phyloP scores from a whole-genome alignment of 495 filamentous ascomycete genomes.

The Bathelium albidoporum region DNA sequence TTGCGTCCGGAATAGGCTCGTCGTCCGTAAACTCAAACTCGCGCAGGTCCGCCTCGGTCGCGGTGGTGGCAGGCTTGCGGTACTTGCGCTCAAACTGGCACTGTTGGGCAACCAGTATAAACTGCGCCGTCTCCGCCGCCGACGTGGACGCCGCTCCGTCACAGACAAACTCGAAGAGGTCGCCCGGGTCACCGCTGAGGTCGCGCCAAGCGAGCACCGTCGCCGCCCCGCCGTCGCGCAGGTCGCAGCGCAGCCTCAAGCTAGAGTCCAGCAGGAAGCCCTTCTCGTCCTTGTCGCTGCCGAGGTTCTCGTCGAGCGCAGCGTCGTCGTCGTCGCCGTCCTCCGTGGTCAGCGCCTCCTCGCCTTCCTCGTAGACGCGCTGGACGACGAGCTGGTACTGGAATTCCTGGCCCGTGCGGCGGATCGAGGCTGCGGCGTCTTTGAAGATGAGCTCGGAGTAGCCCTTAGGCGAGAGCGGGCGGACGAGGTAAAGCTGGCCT shows the following conservation, averaged over 20 bases:
- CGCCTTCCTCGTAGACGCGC: constrained; percentile 92
- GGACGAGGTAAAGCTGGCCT: constrained; percentile 93
- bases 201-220: constrained; percentile 91
- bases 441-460: constrained; percentile 99
- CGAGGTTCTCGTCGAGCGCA: constrained; percentile 42
- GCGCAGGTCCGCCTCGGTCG: constrained; percentile 67
- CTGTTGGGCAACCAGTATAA: constrained; percentile 75
- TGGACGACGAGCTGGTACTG: constrained; percentile 97
- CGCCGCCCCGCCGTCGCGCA: constrained; percentile 62
- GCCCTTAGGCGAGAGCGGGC: constrained; percentile 88
- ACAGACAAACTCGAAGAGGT: constrained; percentile 94
- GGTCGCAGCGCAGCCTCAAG: constrained; percentile 76
- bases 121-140: constrained; percentile 60
- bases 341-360: constrained; percentile 77
- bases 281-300: constrained; percentile 84
- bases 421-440: constrained; percentile 83
- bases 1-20: constrained; percentile 71
- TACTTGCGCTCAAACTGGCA: constrained; percentile 98
- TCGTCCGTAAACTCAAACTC: constrained; percentile 74
- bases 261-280: constrained; percentile 87
- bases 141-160: constrained; percentile 61
- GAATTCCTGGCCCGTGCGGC: constrained; percentile 83
- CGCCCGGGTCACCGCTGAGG: constrained; percentile 82
- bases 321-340: constrained; percentile 70
- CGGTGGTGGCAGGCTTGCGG: constrained; percentile 62